A percentile compares a stretch with the other conserved stretches of the same genome.
These are phyloP conservation scores for Aspergillus neoniger DNA, from an alignment of 2,329 filamentous ascomycete species.

Conservation along the genomic window DNA sequence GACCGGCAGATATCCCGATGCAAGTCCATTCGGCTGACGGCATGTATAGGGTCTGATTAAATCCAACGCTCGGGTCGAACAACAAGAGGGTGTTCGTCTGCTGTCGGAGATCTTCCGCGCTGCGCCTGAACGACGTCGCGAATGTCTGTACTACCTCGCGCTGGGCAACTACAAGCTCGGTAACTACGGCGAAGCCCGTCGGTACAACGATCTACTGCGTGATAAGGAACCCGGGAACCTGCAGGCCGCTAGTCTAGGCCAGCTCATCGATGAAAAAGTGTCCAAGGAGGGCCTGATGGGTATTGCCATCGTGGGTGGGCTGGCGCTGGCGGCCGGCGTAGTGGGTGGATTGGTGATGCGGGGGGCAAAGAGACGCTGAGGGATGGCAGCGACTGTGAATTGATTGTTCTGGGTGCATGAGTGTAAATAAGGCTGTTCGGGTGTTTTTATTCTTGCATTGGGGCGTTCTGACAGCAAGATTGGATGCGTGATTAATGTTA, in stretches of 20 bases:
- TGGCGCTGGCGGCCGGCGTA: slow-evolving; percentile 90
- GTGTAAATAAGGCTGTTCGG: neutral
- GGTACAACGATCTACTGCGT: slow-evolving; percentile 90
- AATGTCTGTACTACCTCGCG: slow-evolving; percentile 97
- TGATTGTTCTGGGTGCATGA: neutral
- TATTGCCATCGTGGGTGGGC: slow-evolving; percentile 89
- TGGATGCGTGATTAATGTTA: slow-evolving; percentile 7
- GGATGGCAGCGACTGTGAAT: neutral
- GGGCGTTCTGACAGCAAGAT: slow-evolving; percentile 5
- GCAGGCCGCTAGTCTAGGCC: slow-evolving; percentile 82
- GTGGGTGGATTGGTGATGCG: slow-evolving; percentile 84
- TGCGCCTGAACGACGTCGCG: slow-evolving; percentile 86
- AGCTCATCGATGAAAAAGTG: slow-evolving; percentile 93
- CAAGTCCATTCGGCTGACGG: neutral
- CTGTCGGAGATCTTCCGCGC: slow-evolving; percentile 96
- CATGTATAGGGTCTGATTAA: slow-evolving; percentile 84
- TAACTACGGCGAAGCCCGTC: slow-evolving; percentile 91
- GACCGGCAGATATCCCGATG: neutral
- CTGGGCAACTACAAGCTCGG: slow-evolving; percentile 98
- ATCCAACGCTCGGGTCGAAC: slow-evolving; percentile 77
- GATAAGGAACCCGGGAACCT: slow-evolving; percentile 90
- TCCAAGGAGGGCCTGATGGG: slow-evolving; percentile 91
- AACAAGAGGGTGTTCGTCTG: slow-evolving; percentile 90
- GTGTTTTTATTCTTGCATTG: slow-evolving; percentile 3
- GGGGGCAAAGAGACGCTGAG: slow-evolving; percentile 65